Evolutionary conservation across 192 early-diverging fungal species (phyloP).

Genomic region (Globomyces pollinis-pini): DNA sequence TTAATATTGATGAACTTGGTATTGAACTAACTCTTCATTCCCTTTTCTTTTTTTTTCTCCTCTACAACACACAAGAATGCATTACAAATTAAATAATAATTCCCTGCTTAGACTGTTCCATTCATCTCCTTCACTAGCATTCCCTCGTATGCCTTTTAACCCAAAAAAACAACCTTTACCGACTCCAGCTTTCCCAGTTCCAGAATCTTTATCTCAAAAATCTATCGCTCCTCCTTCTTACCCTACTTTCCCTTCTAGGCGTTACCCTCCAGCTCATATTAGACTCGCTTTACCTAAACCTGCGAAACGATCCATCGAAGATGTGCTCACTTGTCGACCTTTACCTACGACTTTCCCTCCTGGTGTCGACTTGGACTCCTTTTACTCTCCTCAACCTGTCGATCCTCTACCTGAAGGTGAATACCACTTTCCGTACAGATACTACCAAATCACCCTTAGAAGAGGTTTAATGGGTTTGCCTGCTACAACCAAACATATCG

Average conservation of each 20-base stretch:
- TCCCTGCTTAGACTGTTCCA: neutral
- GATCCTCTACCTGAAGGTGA: constrained; percentile 3
- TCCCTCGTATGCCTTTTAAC: constrained; percentile 4
- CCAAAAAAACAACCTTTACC: no score
- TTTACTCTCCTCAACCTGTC: constrained; percentile 5
- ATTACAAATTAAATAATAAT: no score
- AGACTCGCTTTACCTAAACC: neutral
- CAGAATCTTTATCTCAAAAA: neutral
- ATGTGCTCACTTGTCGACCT: neutral
- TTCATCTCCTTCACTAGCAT: neutral
- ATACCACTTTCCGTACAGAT: constrained; percentile 30
- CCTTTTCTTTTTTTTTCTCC: no score
- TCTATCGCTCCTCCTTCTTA: neutral
- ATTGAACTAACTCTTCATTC: no score
- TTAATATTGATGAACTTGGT: no score
- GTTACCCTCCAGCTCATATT: neutral
- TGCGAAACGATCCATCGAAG: neutral
- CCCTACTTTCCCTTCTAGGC: neutral
- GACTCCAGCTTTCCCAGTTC: neutral
- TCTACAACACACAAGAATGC: no score
- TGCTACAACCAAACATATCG: constrained; percentile 36
- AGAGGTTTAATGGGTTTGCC: constrained; percentile 53
- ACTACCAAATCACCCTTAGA: constrained; percentile 54
- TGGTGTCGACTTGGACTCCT: constrained; percentile 2
- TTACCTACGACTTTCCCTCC: constrained; percentile 16